A percentile compares a stretch with the other conserved stretches of the same genome.
Evolutionary conservation across 2,329 filamentous ascomycete genomes (phyloP).

Genomic region (Nigrospora sphaerica): DNA sequence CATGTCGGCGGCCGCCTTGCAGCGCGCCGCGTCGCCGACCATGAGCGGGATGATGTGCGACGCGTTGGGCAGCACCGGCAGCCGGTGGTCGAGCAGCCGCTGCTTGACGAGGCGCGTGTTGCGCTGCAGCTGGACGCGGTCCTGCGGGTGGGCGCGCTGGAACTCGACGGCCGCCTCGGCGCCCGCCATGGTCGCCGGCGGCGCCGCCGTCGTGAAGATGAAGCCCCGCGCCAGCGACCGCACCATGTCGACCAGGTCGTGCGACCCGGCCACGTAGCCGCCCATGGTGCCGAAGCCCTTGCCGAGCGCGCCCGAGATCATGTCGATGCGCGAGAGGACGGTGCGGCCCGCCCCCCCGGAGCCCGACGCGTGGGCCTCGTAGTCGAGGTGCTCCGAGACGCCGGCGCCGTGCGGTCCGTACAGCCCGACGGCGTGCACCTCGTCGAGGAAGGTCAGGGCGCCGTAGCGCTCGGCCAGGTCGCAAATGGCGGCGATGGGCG

Average conservation of each 20-base stretch:
- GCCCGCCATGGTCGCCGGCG: slow-evolving; percentile 94
- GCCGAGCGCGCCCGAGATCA: slow-evolving; percentile 93
- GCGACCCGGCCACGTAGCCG: slow-evolving; percentile 90
- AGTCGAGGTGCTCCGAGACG: slow-evolving; percentile 96
- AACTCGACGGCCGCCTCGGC: slow-evolving; percentile 90
- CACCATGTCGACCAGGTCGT: slow-evolving; percentile 83
- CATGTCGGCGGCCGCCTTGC: slow-evolving; percentile 87
- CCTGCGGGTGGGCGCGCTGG: slow-evolving; percentile 76
- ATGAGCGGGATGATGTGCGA: slow-evolving; percentile 93
- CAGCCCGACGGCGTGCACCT: slow-evolving; percentile 99
- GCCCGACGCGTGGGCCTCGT: slow-evolving; percentile 73
- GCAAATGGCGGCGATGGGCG: slow-evolving; percentile 91
- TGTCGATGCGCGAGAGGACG: slow-evolving; percentile 92
- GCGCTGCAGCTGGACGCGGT: slow-evolving; percentile 87
- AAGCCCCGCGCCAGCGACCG: slow-evolving; percentile 93
- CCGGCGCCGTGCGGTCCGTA: slow-evolving; percentile 93
- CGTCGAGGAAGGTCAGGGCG: slow-evolving; percentile 93
- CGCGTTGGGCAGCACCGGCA: slow-evolving; percentile 95
- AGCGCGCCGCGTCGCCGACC: slow-evolving; percentile 88
- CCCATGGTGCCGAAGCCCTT: slow-evolving; percentile 98
- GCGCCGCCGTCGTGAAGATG: slow-evolving; percentile 97
- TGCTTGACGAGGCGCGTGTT: slow-evolving; percentile 94
- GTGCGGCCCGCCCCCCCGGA: slow-evolving; percentile 72
- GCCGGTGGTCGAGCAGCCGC: slow-evolving; percentile 68
- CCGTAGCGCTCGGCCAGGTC: slow-evolving; percentile 97